A percentile compares a stretch with the other conserved stretches of the same genome.
Evolutionary conservation across 1,284 basidiomycete genomes (phyloP).

Genomic region (Paramarasmius palmivorus): DNA sequence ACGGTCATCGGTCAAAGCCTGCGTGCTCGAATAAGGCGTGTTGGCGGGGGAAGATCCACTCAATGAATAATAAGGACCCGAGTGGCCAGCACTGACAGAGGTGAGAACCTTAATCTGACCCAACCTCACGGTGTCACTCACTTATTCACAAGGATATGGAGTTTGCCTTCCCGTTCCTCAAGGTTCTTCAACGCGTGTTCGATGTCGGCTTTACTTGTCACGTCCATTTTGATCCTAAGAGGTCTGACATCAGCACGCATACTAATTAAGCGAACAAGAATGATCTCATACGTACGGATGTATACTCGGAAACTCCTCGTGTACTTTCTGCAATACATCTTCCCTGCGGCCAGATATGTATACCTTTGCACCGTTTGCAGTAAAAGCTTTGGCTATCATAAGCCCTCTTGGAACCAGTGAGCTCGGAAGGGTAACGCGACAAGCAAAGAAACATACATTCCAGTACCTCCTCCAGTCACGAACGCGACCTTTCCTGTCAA

Average conservation of each 20-base stretch:
- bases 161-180: background rate
- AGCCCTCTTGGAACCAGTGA: background rate
- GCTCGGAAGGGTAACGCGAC: too few species aligned
- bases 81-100: background rate
- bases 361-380: background rate
- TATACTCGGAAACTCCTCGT: background rate
- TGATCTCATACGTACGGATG: background rate
- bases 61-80: background rate
- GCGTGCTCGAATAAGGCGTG: background rate
- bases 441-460: background rate
- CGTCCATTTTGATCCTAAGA: background rate
- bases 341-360: background rate
- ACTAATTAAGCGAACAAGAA: background rate
- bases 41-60: background rate
- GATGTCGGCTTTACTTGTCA: background rate
- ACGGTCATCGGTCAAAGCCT: background rate
- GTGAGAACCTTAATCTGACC: background rate
- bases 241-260: background rate
- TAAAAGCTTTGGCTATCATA: background rate
- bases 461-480: background rate
- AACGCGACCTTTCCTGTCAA: background rate
- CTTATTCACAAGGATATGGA: constrained; percentile 7
- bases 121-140: background rate
- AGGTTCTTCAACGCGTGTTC: background rate
- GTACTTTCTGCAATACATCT: background rate